Base-by-base conservation (phyloP, 148 eudicot genomes). In the Camellia lanceoleosa region DNA sequence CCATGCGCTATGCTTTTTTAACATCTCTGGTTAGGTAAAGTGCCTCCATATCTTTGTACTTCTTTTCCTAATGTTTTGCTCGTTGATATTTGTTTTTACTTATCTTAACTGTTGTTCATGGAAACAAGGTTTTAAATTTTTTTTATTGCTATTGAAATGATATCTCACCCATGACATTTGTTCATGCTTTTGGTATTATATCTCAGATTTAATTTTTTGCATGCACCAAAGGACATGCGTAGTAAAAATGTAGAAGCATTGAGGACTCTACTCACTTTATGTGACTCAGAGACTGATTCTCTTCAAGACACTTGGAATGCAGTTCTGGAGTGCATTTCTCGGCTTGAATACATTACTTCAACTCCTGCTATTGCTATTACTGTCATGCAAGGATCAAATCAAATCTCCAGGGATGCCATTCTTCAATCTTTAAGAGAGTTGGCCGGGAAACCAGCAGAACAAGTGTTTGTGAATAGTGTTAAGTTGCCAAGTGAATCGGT, bases 231-330 rank as follows among this genome's bases (percentile, higher is more conserved):
- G 89, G 99, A 96, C 85, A 92, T 96, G 99, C 97, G 94, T 20
- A 89, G 97, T 73, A 96, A 93, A 88, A 96, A 96, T 87, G 99
- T 93, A 59, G 99, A 96, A 88, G 99, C 99, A 68, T 85, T 96
- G 80, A 90, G 97, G 77, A 93, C 95, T 75, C 85, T 96, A 61
- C 84, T 96, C 10, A 88, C 85, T 79, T 80, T 93, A 72, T 89
- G 95, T 79, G 95, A 92, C 70, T 87, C 98, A 64, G 99, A 96
- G 68, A 80, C 88, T 43, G 90, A 88, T 80, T 90, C 99, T 70
- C 94, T 96, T 56, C 98, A 93, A 84, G 99, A 96, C 81, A 89
- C 98, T 47, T 96, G 99, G 99, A 89, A 89, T 85, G 99, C 99
- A 30, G 88, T 93, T 84, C 85, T 96, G 75, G 98, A 93, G 84